Evolutionary conservation across 2,329 filamentous ascomycete genomes (phyloP), one percentile per base, ranked within the genome.

Genomic region (Erysiphe neolycopersici): DNA sequence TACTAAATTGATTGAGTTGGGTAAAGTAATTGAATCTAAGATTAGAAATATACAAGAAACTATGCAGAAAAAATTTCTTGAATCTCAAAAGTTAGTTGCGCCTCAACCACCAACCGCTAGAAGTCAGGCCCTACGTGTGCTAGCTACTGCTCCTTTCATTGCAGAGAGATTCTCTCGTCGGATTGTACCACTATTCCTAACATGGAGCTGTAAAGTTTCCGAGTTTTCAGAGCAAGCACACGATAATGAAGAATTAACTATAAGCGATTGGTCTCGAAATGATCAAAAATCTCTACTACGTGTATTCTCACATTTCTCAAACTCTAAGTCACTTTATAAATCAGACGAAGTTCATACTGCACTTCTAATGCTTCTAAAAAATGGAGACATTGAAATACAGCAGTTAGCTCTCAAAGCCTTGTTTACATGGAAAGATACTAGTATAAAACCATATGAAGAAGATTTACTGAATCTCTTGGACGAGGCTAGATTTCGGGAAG

Each of bases 321-420:
- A 98, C 54, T 83, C 89, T 0, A 79, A 69, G 52, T 83, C 84
- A 0, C 63, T 98, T 4, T 95, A 75, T 59, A 79, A 74, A 53
- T 71, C 79, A 30, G 65, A 73, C 10, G 75, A 82, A 44, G 85
- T 93, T 0, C 80, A 85, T 52, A 61, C 70, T 8, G 74, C 81
- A 14, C 64, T 95, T 19, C 63, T 94, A 16, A 66, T 69, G 30
- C 66, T 94, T 18, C 65, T 94, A 50, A 72, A 76, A 38, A 93
- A 94, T 55, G 89, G 89, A 52, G 89, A 98, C 55, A 68, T 76
- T 3, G 87, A 94, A 50, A 72, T 93, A 14, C 89, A 98, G 58
- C 87, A 79, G 50, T 71, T 77, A 39, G 76, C 84, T 0, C 66
- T 98, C 32, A 85, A 84, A 57, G 80, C 79, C 9, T 71, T 98